Conservation (phyloP, 352 stramenopile genomes). For the Globisporangium irregulare region DNA sequence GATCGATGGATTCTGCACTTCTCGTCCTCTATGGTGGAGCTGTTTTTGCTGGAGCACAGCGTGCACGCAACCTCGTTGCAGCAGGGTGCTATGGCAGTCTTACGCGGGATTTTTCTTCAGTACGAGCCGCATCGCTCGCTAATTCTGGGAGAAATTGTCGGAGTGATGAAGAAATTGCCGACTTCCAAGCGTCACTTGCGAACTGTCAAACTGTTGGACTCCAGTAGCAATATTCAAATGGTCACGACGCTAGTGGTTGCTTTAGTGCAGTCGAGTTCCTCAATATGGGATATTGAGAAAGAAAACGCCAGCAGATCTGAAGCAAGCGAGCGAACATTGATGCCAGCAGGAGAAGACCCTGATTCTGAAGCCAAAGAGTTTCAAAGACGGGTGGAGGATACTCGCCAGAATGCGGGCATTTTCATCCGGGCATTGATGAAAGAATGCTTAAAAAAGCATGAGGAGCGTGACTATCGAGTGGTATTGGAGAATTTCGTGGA, state of each 20-base stretch:
- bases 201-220: conserved; percentile 65
- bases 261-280: conserved; percentile 51
- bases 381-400: conserved; percentile 28
- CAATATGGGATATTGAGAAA: conserved; percentile 16
- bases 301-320: conserved; percentile 1
- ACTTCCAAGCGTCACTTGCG: conserved; percentile 67
- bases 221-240: conserved; percentile 52
- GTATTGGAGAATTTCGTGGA: conserved; percentile 83
- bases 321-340: conserved; percentile 17
- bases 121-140: conserved; percentile 59
- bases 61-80: conserved; percentile 60
- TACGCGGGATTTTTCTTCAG: conserved; percentile 64
- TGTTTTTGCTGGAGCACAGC: conserved; percentile 72
- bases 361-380: conserved; percentile 16
- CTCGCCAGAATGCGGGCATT: conserved; percentile 29
- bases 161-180: conserved; percentile 74
- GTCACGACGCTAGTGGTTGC: conserved; percentile 64
- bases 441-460: conserved; percentile 80
- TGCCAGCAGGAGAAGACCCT: conserved; percentile 24
- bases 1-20: conserved; percentile 77
- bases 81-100: conserved; percentile 48
- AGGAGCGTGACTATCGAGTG: conserved; percentile 72
- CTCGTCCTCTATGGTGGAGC: conserved; percentile 59
- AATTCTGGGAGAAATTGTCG: conserved; percentile 68
- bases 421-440: conserved; percentile 59